Evolutionary conservation across 495 filamentous ascomycete species (phyloP).

Genomic region (Lasiosphaeria ovina): DNA sequence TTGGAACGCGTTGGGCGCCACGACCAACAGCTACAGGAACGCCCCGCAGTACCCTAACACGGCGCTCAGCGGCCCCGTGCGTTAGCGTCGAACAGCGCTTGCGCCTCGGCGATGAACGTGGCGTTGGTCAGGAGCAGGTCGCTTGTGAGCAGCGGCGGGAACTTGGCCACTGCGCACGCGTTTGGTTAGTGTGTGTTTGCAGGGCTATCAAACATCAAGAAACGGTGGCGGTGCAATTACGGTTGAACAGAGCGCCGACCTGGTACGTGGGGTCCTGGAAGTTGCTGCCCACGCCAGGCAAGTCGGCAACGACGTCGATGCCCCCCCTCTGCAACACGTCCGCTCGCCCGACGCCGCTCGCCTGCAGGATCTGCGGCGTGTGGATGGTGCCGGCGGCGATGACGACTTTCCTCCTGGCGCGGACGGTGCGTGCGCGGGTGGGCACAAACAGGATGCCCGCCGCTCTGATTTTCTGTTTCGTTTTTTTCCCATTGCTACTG

Average conservation of each 20-base stretch:
- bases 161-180: slow-evolving; percentile 27
- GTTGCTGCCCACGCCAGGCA: slow-evolving; percentile 55
- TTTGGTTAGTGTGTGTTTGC: background rate
- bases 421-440: slow-evolving; percentile 20
- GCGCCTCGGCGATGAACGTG: slow-evolving; percentile 37
- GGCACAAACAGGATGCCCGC: slow-evolving; percentile 32
- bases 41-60: slow-evolving; percentile 38
- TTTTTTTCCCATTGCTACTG: no score
- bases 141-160: slow-evolving; percentile 29
- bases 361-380: slow-evolving; percentile 54
- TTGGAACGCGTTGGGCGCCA: slow-evolving; percentile 32
- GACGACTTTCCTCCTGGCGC: slow-evolving; percentile 54
- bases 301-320: slow-evolving; percentile 44
- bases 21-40: slow-evolving; percentile 39
- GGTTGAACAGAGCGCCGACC: slow-evolving; percentile 26
- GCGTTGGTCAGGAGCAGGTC: slow-evolving; percentile 32
- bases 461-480: slow-evolving; percentile 18
- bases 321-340: slow-evolving; percentile 38
- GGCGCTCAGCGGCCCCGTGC: slow-evolving; percentile 39
- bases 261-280: slow-evolving; percentile 53
- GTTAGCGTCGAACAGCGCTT: slow-evolving; percentile 33
- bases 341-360: slow-evolving; percentile 52
- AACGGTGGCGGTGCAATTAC: slow-evolving; percentile 21
- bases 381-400: slow-evolving; percentile 55
- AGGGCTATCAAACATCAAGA: no score